Percentiles rank a stretch among this genome's conserved stretches.
phyloP scores from a whole-genome alignment of 371 early-diverging fungal species.

The Actinomucor elegans region DNA sequence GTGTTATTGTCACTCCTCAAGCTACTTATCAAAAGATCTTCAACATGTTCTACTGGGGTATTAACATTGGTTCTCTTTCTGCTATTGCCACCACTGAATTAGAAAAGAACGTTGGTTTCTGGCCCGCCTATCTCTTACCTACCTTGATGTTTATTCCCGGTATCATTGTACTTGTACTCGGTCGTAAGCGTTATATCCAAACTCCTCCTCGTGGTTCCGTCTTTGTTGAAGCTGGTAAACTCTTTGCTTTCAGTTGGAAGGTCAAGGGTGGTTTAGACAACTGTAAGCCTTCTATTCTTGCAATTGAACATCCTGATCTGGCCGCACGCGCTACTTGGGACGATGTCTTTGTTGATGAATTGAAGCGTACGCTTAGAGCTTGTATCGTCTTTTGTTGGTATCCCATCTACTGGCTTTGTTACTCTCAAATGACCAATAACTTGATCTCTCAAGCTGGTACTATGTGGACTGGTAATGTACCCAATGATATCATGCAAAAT shows the following conservation, averaged over 20 bases:
- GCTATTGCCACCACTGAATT: slow-evolving; percentile 62
- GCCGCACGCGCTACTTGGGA: slow-evolving; percentile 55
- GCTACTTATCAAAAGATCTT: slow-evolving; percentile 45
- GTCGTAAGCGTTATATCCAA: slow-evolving; percentile 59
- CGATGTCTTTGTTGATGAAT: slow-evolving; percentile 71
- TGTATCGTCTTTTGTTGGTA: slow-evolving; percentile 74
- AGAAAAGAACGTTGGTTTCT: slow-evolving; percentile 59
- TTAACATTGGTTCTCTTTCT: slow-evolving; percentile 72
- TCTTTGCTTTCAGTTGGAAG: slow-evolving; percentile 23
- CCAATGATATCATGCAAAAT: slow-evolving; percentile 65
- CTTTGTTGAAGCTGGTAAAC: slow-evolving; percentile 42
- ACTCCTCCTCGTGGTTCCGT: slow-evolving; percentile 63
- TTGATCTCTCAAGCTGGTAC: slow-evolving; percentile 71
- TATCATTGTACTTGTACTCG: slow-evolving; percentile 57
- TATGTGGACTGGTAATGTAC: slow-evolving; percentile 69
- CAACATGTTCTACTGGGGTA: slow-evolving; percentile 38
- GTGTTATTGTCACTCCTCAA: slow-evolving; percentile 52
- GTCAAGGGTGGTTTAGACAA: slow-evolving; percentile 33
- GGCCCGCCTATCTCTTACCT: slow-evolving; percentile 72
- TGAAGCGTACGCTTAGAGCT: slow-evolving; percentile 62
- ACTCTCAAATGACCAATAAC: slow-evolving; percentile 76
- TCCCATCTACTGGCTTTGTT: slow-evolving; percentile 80
- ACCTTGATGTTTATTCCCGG: slow-evolving; percentile 69
- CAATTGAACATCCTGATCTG: slow-evolving; percentile 33
- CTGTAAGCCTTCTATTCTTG: slow-evolving; percentile 43